Base-by-base conservation (phyloP, 768 basidiomycete genomes). In the Phlebiopsis gigantea region DNA sequence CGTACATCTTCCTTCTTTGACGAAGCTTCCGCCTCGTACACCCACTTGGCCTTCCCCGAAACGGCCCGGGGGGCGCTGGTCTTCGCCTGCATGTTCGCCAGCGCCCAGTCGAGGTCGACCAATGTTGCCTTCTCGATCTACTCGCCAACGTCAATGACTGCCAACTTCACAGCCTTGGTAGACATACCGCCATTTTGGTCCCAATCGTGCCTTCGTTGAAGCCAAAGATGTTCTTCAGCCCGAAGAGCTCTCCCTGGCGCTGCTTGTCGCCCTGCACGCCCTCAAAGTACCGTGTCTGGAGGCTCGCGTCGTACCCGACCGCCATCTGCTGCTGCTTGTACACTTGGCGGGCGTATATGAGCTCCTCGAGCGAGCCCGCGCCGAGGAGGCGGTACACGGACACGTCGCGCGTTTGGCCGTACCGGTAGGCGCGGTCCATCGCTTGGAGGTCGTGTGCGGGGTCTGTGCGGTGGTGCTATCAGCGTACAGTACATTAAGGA, bases 321-420 rank as follows among this genome's bases (percentile, higher is more conserved):
- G 83, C 83, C 89, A 93, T 93, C 65, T 92, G 89, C 66, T 95
- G 93, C 61, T 93, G 91, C 67, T 95, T 95, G 72, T 94, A 94
- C 21, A 96, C 81, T 66, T 95, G 93, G 12, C 92, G 82, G 0
- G 88, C 88, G 63, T 93, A 93, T 19, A 93, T 91, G 43, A 92
- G 71, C 66, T 95, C 92, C 64, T 94, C 92, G 12, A 94, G 77
- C 6, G 90, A 90, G 2, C 93, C 93, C 2, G 91, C 90, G 0
- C 88, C 91, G 15, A 96, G 75, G 6, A 96, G 77, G 31, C 93
- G 81, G 64, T 84, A 92, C 1, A 95, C 92, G 1, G 81, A 76
- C 21, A 96, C 93, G 63, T 94, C 87, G 19, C 92, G 85, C 1
- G 79, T 84, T 69, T 96, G 93, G 14, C 93, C 93, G 58, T 92